Conservation (phyloP, 176 grass and related monocot genomes). For the Pharus latifolius region DNA sequence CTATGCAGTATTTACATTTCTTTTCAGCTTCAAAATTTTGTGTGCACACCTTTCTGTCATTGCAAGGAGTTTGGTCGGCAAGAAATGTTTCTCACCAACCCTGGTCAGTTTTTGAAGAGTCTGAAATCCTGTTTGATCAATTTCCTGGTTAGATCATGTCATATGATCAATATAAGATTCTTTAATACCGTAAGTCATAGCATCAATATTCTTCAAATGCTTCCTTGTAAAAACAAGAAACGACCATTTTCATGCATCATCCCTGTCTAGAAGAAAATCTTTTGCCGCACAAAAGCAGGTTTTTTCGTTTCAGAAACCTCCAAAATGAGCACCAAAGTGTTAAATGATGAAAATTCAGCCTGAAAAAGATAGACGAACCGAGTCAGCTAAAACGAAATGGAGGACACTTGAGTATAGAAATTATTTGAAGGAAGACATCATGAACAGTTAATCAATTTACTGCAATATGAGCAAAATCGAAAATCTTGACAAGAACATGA, state of each 20-base stretch:
- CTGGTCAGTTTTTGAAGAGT: not conserved
- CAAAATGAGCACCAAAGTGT: not conserved
- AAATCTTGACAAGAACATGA: conserved; percentile 4
- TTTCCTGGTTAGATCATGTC: not conserved
- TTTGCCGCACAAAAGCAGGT: not conserved
- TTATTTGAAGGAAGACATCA: not conserved
- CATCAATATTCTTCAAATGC: not conserved
- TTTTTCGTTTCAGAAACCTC: not conserved
- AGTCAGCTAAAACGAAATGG: not conserved
- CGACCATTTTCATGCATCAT: not conserved
- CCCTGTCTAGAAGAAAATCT: not conserved
- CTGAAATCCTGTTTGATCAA: not conserved
- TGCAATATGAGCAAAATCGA: not conserved
- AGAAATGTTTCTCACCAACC: conserved; percentile 3
- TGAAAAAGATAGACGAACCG: conserved; percentile 14
- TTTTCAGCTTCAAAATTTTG: not conserved
- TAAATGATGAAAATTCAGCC: not conserved
- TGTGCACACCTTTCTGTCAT: not conserved
- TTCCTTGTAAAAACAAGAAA: conserved; percentile 5
- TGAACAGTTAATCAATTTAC: conserved; percentile 6
- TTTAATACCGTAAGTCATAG: not conserved
- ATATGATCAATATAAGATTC: not conserved
- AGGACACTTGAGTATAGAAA: not conserved
- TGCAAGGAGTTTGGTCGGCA: not conserved
- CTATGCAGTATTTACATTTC: not conserved